Evolutionary conservation across 495 filamentous ascomycete genomes (phyloP).

Genomic region (Hypoxylon fuscum): DNA sequence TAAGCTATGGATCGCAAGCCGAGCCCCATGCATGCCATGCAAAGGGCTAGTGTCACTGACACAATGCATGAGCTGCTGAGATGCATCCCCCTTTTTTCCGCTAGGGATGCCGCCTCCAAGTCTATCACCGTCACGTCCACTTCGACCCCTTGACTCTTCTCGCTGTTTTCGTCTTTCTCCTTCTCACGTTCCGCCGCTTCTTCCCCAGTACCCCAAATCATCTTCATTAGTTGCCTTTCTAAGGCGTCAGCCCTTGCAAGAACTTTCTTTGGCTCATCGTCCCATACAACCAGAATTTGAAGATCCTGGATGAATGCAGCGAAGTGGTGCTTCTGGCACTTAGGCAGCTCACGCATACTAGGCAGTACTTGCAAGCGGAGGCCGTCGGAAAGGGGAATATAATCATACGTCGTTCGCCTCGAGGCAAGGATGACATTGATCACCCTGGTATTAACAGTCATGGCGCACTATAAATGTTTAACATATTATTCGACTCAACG

Average conservation of each 20-base stretch:
- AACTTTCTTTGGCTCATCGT: conserved; percentile 66
- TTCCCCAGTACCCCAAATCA: conserved; percentile 61
- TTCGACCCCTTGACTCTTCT: conserved; percentile 44
- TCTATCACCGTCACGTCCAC: conserved; percentile 47
- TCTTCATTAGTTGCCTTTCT: conserved; percentile 61
- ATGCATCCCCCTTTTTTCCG: conserved; percentile 53
- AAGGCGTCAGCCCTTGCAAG: conserved; percentile 59
- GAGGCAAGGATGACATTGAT: conserved; percentile 63
- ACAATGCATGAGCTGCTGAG: conserved; percentile 63
- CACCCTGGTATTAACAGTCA: conserved; percentile 67
- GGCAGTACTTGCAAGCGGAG: conserved; percentile 68
- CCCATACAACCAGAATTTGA: conserved; percentile 71
- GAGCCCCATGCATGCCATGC: conserved; percentile 61
- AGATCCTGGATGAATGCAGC: conserved; percentile 70
- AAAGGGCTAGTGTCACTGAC: conserved; percentile 59
- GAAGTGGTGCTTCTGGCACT: conserved; percentile 70
- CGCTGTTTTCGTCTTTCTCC: conserved; percentile 51
- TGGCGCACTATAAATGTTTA: conserved; percentile 54
- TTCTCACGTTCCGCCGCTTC: conserved; percentile 54
- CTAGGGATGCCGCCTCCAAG: conserved; percentile 47
- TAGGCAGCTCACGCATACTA: conserved; percentile 61
- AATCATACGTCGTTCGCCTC: conserved; percentile 51
- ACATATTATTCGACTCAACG: neutral
- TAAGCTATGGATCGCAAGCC: conserved; percentile 65
- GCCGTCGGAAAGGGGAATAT: conserved; percentile 65